These are phyloP conservation scores for Dothiorella sarmentorum DNA, from an alignment of 2,329 filamentous ascomycete species.

Conservation along the genomic window DNA sequence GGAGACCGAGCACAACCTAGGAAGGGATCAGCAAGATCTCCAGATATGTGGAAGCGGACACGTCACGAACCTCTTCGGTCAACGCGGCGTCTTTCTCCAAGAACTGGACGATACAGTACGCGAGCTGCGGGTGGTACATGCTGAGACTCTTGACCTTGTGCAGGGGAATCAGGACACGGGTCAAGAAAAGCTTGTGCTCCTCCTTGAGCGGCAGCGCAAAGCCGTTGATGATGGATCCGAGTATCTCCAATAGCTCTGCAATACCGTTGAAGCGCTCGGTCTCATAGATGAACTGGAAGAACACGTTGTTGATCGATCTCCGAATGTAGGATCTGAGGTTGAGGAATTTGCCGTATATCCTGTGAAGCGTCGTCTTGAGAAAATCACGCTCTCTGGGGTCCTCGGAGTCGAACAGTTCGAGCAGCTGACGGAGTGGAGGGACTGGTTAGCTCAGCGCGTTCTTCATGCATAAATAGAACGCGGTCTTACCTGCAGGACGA, in stretches of 20 bases:
- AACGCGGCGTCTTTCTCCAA: constrained; percentile 94
- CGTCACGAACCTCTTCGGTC: constrained; percentile 77
- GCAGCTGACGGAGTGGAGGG: constrained; percentile 54
- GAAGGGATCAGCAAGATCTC: constrained; percentile 22
- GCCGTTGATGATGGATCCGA: constrained; percentile 98
- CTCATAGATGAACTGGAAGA: constrained; percentile 99
- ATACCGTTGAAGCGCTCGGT: constrained; percentile 98
- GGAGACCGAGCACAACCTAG: constrained; percentile 85
- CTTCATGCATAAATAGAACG: background rate
- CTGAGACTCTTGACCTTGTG: constrained; percentile 99
- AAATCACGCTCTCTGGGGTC: constrained; percentile 96
- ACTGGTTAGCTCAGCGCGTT: constrained; percentile 21
- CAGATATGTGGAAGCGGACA: background rate
- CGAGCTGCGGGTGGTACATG: constrained; percentile 99
- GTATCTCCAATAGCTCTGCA: constrained; percentile 90
- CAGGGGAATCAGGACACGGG: constrained; percentile 83
- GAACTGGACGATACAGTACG: constrained; percentile 98
- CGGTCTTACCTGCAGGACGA: constrained; percentile 70
- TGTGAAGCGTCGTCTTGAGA: constrained; percentile 93
- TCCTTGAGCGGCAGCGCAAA: constrained; percentile 96
- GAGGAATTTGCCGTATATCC: constrained; percentile 98
- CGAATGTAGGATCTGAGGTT: constrained; percentile 96
- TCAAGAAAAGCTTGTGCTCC: constrained; percentile 97
- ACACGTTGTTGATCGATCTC: constrained; percentile 99
- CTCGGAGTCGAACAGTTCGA: constrained; percentile 98